Conservation (phyloP, 768 basidiomycete genomes). For the Zangia roseola region DNA sequence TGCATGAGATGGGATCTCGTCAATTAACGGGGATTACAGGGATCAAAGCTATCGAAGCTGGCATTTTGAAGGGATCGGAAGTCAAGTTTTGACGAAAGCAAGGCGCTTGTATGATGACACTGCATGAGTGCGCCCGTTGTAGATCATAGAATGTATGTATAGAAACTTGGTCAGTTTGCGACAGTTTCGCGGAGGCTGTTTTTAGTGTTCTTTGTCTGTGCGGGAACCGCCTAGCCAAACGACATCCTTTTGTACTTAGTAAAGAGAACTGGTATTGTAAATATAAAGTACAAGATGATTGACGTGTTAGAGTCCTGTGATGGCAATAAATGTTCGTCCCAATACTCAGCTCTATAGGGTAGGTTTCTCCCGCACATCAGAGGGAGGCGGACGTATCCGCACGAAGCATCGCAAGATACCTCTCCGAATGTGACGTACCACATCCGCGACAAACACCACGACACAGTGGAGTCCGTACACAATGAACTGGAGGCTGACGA, state of each 20-base stretch:
- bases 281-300: conserved; percentile 2
- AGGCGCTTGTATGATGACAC: background rate
- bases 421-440: conserved; percentile 6
- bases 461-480: conserved; percentile 46
- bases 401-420: conserved; percentile 11
- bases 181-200: background rate
- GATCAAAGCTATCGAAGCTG: conserved; percentile 31
- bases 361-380: conserved; percentile 13
- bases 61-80: conserved; percentile 24
- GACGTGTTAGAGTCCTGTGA: background rate
- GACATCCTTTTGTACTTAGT: background rate
- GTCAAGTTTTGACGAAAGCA: conserved; percentile 14
- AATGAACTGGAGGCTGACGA: conserved; percentile 66
- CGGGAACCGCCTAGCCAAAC: background rate
- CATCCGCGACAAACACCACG: conserved; percentile 11
- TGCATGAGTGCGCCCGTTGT: background rate
- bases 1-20: background rate
- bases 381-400: conserved; percentile 10
- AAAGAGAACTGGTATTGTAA: conserved; percentile 5
- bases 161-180: no score
- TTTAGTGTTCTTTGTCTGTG: background rate
- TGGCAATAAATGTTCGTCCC: background rate
- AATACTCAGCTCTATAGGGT: background rate
- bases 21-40: conserved; percentile 14
- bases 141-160: background rate